Conservation (phyloP, 495 filamentous ascomycete species). For the Cercophora samala region DNA sequence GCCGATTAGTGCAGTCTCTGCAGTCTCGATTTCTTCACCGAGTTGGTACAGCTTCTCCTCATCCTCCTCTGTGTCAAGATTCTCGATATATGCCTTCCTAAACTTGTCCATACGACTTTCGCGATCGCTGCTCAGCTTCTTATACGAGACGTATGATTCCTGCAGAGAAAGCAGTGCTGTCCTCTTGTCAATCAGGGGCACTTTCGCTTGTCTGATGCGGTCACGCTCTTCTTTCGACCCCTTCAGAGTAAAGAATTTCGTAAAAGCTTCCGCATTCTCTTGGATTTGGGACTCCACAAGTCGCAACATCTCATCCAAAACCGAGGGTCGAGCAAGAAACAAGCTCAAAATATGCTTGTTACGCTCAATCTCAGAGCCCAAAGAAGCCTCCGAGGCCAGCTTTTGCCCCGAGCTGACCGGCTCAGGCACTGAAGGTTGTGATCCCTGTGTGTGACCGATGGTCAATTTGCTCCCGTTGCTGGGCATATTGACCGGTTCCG, state of each 20-base stretch:
- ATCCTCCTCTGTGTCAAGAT: slow-evolving; percentile 38
- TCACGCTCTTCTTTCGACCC: slow-evolving; percentile 34
- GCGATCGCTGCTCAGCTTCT: slow-evolving; percentile 32
- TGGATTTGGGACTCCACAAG: slow-evolving; percentile 29
- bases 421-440: background rate
- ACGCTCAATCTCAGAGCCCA: slow-evolving; percentile 23
- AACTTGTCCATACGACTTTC: slow-evolving; percentile 38
- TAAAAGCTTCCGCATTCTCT: slow-evolving; percentile 37
- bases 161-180: slow-evolving; percentile 32
- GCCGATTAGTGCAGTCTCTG: slow-evolving; percentile 28
- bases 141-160: slow-evolving; percentile 29
- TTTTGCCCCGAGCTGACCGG: slow-evolving; percentile 3
- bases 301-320: slow-evolving; percentile 32
- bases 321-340: slow-evolving; percentile 30
- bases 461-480: background rate
- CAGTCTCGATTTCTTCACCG: slow-evolving; percentile 29
- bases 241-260: slow-evolving; percentile 31
- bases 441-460: background rate
- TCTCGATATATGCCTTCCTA: slow-evolving; percentile 37
- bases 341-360: slow-evolving; percentile 33
- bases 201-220: slow-evolving; percentile 36
- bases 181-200: slow-evolving; percentile 32
- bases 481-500: background rate
- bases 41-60: slow-evolving; percentile 39
- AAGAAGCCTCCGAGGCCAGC: slow-evolving; percentile 18